These are phyloP conservation scores for Mrakia hoshinonis DNA, from an alignment of 768 basidiomycete species.

Conservation along the genomic window DNA sequence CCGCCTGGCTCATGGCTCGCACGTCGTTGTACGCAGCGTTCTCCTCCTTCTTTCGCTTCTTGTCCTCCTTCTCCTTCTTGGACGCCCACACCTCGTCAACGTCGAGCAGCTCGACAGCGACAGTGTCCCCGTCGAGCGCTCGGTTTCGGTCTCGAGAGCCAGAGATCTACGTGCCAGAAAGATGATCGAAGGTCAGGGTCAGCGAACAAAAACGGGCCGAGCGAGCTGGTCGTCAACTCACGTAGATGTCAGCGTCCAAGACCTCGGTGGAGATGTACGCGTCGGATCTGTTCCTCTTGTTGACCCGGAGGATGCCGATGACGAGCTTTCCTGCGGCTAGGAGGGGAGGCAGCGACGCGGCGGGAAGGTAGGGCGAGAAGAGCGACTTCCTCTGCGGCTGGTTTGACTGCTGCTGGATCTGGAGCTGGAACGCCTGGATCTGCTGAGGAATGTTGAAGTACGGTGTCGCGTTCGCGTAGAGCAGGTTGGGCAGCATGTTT, in stretches of 20 bases:
- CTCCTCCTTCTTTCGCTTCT: conserved; percentile 99
- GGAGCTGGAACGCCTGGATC: conserved; percentile 83
- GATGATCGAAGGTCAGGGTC: neutral
- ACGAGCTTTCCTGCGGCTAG: conserved; percentile 95
- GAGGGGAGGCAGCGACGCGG: conserved; percentile 91
- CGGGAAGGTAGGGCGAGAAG: conserved; percentile 96
- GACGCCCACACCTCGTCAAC: conserved; percentile 51
- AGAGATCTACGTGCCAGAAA: conserved; percentile 9
- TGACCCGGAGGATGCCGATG: conserved; percentile 91
- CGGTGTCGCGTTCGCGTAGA: conserved; percentile 35
- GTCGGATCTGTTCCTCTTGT: conserved; percentile 96
- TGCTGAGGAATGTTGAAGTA: conserved; percentile 74
- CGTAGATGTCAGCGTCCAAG: conserved; percentile 92
- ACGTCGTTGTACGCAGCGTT: conserved; percentile 81
- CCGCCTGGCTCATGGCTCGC: conserved; percentile 47
- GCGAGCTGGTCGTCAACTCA: conserved; percentile 38
- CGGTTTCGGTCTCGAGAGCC: conserved; percentile 98
- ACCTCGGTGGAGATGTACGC: conserved; percentile 98
- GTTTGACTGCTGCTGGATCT: conserved; percentile 81
- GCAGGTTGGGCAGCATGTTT: conserved; percentile 69
- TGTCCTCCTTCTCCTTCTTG: conserved; percentile 99
- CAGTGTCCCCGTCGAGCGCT: conserved; percentile 94
- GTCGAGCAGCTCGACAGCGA: conserved; percentile 93
- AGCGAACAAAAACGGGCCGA: neutral
- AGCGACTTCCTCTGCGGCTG: conserved; percentile 96